Percentiles rank a stretch among this genome's conserved stretches.
Conservation (phyloP, 805 yeast genomes). For the Yamadazyma insecticola region DNA sequence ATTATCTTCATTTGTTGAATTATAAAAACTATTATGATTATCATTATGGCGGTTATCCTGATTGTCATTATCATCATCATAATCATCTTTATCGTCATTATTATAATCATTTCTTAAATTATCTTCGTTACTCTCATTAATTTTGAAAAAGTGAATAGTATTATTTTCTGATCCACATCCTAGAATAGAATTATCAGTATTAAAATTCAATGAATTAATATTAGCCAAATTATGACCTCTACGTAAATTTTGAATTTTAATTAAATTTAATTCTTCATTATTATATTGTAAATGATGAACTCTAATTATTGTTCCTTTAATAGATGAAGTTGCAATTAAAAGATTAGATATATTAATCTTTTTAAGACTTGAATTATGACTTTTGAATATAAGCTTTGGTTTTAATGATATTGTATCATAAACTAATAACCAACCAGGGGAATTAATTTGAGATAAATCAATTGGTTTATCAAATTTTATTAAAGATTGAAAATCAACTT, state of each 20-base stretch:
- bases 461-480: slow-evolving; percentile 17
- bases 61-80: slow-evolving; percentile 7
- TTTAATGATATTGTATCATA: slow-evolving; percentile 33
- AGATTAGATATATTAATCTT: slow-evolving; percentile 22
- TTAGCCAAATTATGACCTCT: slow-evolving; percentile 37
- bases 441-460: slow-evolving; percentile 24
- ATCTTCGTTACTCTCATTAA: slow-evolving; percentile 13
- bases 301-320: slow-evolving; percentile 40
- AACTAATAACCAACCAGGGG: slow-evolving; percentile 35
- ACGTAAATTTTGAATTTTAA: slow-evolving; percentile 30
- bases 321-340: slow-evolving; percentile 37
- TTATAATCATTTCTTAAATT: slow-evolving; percentile 7
- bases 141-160: slow-evolving; percentile 37
- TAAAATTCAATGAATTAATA: slow-evolving; percentile 32
- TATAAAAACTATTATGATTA: slow-evolving; percentile 5
- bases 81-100: slow-evolving; percentile 6
- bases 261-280: slow-evolving; percentile 14
- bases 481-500: slow-evolving; percentile 3
- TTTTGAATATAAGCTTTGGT: slow-evolving; percentile 32
- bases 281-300: slow-evolving; percentile 21
- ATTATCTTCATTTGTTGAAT: slow-evolving; percentile 13
- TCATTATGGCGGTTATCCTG: slow-evolving; percentile 4
- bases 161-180: slow-evolving; percentile 39
- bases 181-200: slow-evolving; percentile 25
- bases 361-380: slow-evolving; percentile 35